Conservation (phyloP, 805 yeast genomes). For the Myxozyma melibiosi region DNA sequence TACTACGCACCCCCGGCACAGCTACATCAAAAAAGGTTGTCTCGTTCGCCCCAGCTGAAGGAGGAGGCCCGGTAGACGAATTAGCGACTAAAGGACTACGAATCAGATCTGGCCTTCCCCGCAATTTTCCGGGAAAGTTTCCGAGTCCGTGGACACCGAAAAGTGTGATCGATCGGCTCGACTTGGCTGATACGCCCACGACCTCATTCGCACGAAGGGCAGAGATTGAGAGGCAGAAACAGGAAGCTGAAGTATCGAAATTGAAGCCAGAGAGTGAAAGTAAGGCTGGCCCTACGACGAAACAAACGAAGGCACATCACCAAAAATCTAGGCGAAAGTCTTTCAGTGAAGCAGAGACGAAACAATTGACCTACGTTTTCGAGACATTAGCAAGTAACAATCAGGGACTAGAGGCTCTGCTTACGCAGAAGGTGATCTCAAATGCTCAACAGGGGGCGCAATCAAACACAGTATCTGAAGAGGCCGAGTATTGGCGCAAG, state of each 20-base stretch:
- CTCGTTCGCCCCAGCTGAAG: constrained; percentile 14
- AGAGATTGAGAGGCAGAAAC: background rate
- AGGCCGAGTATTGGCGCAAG: constrained; percentile 12
- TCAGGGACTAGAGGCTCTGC: constrained; percentile 9
- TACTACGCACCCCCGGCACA: constrained; percentile 32
- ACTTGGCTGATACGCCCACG: constrained; percentile 22
- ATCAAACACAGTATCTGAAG: background rate
- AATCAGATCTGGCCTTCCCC: constrained; percentile 33
- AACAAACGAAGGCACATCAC: background rate
- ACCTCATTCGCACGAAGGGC: constrained; percentile 12
- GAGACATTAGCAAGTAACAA: constrained; percentile 14
- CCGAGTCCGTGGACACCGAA: constrained; percentile 36
- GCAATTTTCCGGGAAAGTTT: constrained; percentile 35
- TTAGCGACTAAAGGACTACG: background rate
- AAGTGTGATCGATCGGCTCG: constrained; percentile 16
- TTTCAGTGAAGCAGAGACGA: background rate
- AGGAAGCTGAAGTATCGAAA: background rate
- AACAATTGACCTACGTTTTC: constrained; percentile 3
- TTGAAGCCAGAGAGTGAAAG: too few species aligned
- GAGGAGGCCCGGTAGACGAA: background rate
- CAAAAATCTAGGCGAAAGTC: background rate
- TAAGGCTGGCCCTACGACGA: background rate
- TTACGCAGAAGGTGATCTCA: background rate
- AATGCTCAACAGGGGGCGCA: background rate
- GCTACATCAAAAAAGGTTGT: constrained; percentile 26